A percentile compares a stretch with the other conserved stretches of the same genome.
phyloP scores from a whole-genome alignment of 768 basidiomycete species.

The Suillus alpinus region DNA sequence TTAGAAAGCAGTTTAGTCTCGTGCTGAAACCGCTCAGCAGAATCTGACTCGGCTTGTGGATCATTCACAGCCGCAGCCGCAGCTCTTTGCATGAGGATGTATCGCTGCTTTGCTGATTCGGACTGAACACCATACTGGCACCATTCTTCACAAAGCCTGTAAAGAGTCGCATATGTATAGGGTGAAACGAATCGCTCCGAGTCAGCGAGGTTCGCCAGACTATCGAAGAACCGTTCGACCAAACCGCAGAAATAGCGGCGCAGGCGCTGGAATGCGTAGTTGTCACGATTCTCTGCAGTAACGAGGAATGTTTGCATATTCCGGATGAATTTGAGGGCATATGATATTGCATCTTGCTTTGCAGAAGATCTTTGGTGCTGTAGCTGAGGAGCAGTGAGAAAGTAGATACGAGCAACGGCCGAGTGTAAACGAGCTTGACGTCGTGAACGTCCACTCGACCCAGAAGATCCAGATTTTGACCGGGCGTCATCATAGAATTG shows the following conservation, averaged over 20 bases:
- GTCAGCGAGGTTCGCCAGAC: conserved; percentile 63
- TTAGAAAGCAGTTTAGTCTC: conserved; percentile 73
- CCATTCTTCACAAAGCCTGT: conserved; percentile 90
- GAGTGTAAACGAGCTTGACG: conserved; percentile 80
- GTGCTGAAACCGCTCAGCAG: conserved; percentile 58
- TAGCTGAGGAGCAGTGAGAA: conserved; percentile 75
- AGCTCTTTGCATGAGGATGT: conserved; percentile 68
- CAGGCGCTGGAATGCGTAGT: conserved; percentile 72
- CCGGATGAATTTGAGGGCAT: conserved; percentile 83
- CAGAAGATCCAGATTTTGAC: conserved; percentile 43
- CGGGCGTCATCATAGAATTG: conserved; percentile 76
- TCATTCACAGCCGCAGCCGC: conserved; percentile 54
- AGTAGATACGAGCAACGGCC: conserved; percentile 86
- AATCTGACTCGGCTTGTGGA: conserved; percentile 48
- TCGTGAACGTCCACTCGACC: conserved; percentile 54
- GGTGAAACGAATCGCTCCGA: conserved; percentile 74
- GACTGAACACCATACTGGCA: conserved; percentile 79
- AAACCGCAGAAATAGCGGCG: conserved; percentile 90
- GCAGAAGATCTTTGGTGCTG: conserved; percentile 67
- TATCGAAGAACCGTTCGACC: conserved; percentile 83
- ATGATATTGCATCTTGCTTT: conserved; percentile 69
- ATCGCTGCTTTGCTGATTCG: conserved; percentile 67
- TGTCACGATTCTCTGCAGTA: conserved; percentile 68
- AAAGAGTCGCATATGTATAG: conserved; percentile 75
- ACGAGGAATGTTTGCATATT: conserved; percentile 80